Base-by-base conservation (phyloP, 2,329 filamentous ascomycete genomes). In the Juglanconis juglandina region DNA sequence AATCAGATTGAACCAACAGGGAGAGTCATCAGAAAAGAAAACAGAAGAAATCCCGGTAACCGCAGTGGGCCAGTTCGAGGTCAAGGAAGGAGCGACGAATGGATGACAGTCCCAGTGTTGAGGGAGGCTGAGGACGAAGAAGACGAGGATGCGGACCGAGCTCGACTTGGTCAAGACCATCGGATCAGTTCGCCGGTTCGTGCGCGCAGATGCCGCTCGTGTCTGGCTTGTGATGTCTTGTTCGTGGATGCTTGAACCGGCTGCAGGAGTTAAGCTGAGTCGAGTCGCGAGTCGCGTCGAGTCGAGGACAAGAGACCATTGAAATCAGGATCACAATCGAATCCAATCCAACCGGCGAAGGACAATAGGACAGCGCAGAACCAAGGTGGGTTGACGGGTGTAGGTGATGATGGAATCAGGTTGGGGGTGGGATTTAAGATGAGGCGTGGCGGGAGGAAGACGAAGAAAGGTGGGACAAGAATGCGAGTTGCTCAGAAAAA, bases 371-470 rank as follows among this genome's bases (percentile, higher is more conserved):
- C 42, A 48, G 50, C 56, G 42, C 53, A 48, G 53, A 58, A 44
- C 42, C 24, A 24, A 24, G 42, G 47, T 39, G 48, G 39, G 41
- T 33, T 49, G 52, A 54, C 54, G 53, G 10, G 30, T 24, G 33
- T 17, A 50, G 41, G 34, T 33, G 35, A 4, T 9, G 50, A 13
- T 49, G 33, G 46, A 35, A 54, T 61, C 33, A 42, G 34, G 53
- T 61, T 24, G 49, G 34, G 34, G 39, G 33, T 51, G 24, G 48
- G 49, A 56, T 53, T 44, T 35, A 32, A 49, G 44, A 59, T 42
- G 55, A 50, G 59, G 46, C 59, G 50, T 55, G 59, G 44, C 33
- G 30, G 56, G 51, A 47, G 42, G 42, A 58, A 51, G 51, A 46
- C 34, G 48, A 47, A 52, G 49, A 14, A 35, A 51, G 11, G 48